Percentiles rank a stretch among this genome's conserved stretches.
phyloP scores from a whole-genome alignment of 768 basidiomycete genomes.

The Xanthoconium stramineum region DNA sequence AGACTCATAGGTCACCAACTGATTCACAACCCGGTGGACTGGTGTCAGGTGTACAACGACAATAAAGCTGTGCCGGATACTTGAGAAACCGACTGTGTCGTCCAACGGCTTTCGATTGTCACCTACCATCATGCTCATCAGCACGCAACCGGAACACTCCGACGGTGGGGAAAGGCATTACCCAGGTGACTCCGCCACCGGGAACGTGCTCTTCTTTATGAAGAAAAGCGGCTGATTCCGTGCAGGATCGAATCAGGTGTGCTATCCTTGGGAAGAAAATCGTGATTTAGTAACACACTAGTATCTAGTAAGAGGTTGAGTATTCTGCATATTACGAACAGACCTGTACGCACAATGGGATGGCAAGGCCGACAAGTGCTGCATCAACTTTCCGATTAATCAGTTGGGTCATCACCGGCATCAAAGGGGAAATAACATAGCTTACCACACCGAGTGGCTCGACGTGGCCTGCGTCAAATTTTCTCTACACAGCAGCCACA shows the following conservation, averaged over 20 bases:
- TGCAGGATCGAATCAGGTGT: neutral
- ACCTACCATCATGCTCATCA: neutral
- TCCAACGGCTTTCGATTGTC: neutral
- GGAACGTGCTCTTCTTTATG: neutral
- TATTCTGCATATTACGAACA: neutral
- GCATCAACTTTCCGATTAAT: conserved; percentile 1
- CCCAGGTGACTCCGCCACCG: neutral
- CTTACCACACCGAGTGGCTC: conserved; percentile 46
- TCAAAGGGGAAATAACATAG: neutral
- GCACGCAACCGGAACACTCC: neutral
- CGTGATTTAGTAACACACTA: conserved; percentile 34
- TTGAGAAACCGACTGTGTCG: neutral
- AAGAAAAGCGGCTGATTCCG: neutral
- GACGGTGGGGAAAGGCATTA: neutral
- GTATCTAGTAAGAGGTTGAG: conserved; percentile 32
- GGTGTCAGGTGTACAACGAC: neutral
- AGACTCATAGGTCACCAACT: neutral
- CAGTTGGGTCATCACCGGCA: neutral
- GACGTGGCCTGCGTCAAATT: conserved; percentile 43
- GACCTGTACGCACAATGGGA: conserved; percentile 49
- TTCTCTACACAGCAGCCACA: conserved; percentile 37
- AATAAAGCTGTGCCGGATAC: too few relatives aligned
- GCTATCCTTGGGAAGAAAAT: neutral
- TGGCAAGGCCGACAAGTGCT: conserved; percentile 77
- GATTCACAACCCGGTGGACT: neutral